phyloP scores from a whole-genome alignment of 2,329 filamentous ascomycete species.

The Ophiostoma perfectum region DNA sequence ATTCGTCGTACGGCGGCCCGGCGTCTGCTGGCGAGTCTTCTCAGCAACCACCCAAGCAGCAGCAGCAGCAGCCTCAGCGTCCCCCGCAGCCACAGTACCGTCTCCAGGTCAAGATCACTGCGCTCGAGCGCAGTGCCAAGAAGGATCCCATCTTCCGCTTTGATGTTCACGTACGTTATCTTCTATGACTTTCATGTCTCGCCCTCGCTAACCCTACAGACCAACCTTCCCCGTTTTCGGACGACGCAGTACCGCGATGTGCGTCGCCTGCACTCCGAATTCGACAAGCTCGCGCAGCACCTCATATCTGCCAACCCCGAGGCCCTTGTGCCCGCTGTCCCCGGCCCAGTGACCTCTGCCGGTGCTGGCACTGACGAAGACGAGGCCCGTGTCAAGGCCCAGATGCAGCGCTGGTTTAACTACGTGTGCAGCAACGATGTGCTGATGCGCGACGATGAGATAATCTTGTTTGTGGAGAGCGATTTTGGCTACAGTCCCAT shows the following conservation, averaged over 20 bases:
- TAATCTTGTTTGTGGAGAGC: constrained; percentile 97
- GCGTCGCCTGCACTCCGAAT: constrained; percentile 89
- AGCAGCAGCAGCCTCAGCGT: constrained; percentile 34
- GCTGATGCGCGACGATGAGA: constrained; percentile 91
- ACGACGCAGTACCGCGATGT: constrained; percentile 98
- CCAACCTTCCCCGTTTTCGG: constrained; percentile 95
- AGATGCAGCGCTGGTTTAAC: constrained; percentile 93
- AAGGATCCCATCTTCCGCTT: constrained; percentile 94
- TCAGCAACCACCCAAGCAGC: constrained; percentile 13
- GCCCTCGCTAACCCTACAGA: constrained; percentile 50
- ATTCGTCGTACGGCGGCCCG: not conserved
- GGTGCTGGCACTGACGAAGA: constrained; percentile 96
- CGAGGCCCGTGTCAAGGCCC: constrained; percentile 78
- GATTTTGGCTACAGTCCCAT: constrained; percentile 98
- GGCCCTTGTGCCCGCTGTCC: constrained; percentile 86
- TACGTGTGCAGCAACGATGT: constrained; percentile 88
- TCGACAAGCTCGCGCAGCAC: constrained; percentile 92
- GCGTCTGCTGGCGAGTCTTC: not conserved
- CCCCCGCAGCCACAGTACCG: constrained; percentile 61
- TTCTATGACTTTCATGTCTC: not conserved
- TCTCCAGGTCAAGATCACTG: constrained; percentile 91
- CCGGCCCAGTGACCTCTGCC: constrained; percentile 87
- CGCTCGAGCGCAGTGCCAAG: constrained; percentile 83
- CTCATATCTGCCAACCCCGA: constrained; percentile 97
- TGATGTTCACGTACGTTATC: constrained; percentile 79